Conservation (phyloP, 176 grass and related monocot genomes). For the Bolboschoenus planiculmis region DNA sequence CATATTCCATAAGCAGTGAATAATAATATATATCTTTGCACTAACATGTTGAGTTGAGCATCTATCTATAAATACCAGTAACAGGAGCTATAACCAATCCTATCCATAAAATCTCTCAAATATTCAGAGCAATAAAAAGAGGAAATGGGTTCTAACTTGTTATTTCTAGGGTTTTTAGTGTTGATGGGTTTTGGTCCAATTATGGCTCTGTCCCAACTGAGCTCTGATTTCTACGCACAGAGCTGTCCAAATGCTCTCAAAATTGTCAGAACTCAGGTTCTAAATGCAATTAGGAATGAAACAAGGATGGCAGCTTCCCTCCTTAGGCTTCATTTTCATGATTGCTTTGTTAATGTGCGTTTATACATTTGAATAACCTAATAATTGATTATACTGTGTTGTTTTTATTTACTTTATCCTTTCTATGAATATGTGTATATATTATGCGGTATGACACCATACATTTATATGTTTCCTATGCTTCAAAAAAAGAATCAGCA, state of each 20-base stretch:
- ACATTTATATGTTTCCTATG: background rate
- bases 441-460: background rate
- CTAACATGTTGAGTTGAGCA: background rate
- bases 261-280: constrained; percentile 38
- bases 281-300: constrained; percentile 41
- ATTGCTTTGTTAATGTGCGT: constrained; percentile 78
- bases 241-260: constrained; percentile 46
- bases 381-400: background rate
- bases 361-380: background rate
- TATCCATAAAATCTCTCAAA: background rate
- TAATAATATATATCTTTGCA: constrained; percentile 1
- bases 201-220: constrained; percentile 37
- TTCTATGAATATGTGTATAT: background rate
- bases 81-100: background rate
- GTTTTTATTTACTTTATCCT: background rate
- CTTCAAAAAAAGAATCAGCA: background rate
- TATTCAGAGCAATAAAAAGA: background rate
- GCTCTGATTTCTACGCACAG: constrained; percentile 34
- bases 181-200: constrained; percentile 35
- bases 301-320: constrained; percentile 57
- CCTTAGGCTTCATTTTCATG: constrained; percentile 87
- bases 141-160: constrained; percentile 2
- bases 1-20: constrained; percentile 2
- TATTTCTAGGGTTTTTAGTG: constrained; percentile 20
- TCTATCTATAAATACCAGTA: constrained; percentile 37